Conservation (phyloP, 768 basidiomycete species). For the Amanita fuliginea region DNA sequence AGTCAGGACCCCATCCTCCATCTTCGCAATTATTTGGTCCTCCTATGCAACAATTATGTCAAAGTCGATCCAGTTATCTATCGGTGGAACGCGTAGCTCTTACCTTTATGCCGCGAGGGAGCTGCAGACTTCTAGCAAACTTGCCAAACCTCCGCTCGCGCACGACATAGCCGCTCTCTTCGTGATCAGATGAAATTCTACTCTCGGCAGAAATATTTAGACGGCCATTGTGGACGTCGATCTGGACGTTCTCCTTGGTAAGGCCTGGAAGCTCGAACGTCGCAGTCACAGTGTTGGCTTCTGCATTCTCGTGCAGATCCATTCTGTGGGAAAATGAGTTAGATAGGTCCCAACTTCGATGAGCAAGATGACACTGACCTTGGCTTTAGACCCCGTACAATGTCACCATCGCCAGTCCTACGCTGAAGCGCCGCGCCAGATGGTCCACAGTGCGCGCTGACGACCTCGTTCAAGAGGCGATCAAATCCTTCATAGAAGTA, state of each 20-base stretch:
- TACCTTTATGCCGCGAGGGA: constrained; percentile 46
- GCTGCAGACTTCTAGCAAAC: constrained; percentile 35
- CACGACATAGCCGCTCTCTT: constrained; percentile 31
- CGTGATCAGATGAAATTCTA: constrained; percentile 21
- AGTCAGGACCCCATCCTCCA: constrained; percentile 41
- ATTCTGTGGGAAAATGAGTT: constrained; percentile 25
- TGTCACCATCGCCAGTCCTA: background rate
- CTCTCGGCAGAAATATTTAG: constrained; percentile 30
- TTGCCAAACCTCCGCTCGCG: constrained; percentile 42
- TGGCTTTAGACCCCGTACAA: background rate
- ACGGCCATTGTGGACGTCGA: constrained; percentile 41
- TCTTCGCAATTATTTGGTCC: constrained; percentile 27
- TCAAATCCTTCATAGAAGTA: constrained; percentile 13
- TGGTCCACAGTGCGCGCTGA: background rate
- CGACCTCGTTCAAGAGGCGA: constrained; percentile 20
- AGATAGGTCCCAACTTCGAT: background rate
- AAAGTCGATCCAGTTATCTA: background rate
- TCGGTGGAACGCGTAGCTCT: constrained; percentile 7
- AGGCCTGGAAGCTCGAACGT: constrained; percentile 54
- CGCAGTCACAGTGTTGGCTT: constrained; percentile 42
- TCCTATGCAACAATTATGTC: constrained; percentile 9
- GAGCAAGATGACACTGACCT: background rate
- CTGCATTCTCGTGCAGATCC: constrained; percentile 43
- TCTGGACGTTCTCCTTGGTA: constrained; percentile 38
- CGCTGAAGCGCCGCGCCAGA: background rate